A percentile compares a stretch with the other conserved stretches of the same genome.
Conservation (phyloP, 2,329 filamentous ascomycete genomes). For the Fusarium illudens region DNA sequence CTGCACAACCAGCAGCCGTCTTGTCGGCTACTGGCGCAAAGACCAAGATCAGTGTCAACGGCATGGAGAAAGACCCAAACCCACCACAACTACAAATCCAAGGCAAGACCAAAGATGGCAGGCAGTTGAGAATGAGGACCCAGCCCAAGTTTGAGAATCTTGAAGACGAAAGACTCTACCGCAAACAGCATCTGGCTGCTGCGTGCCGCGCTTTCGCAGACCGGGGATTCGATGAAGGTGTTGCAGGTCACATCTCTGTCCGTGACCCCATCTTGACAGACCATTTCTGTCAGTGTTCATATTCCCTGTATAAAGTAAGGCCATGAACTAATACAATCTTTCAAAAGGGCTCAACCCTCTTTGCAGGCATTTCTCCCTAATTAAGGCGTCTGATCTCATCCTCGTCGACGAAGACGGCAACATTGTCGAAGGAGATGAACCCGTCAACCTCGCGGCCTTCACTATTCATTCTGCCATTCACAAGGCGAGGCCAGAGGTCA, state of each 20-base stretch:
- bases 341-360: background rate
- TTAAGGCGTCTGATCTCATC: constrained; percentile 62
- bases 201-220: background rate
- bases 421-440: constrained; percentile 32
- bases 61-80: background rate
- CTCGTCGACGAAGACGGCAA: constrained; percentile 55
- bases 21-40: background rate
- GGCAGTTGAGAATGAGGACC: background rate
- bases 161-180: background rate
- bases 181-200: background rate
- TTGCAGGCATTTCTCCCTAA: background rate
- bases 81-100: background rate
- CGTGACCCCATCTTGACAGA: background rate
- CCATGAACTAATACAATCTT: background rate
- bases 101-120: background rate
- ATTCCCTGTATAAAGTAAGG: background rate
- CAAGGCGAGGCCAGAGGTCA: constrained; percentile 67
- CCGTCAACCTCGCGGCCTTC: constrained; percentile 73
- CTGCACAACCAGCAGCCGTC: background rate
- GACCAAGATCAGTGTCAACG: background rate
- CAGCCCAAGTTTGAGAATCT: background rate
- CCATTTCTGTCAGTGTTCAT: background rate
- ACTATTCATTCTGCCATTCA: constrained; percentile 72
- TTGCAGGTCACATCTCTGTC: background rate
- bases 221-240: background rate